A percentile compares a stretch with the other conserved stretches of the same genome.
phyloP scores from a whole-genome alignment of 805 yeast genomes.

The Barnettozyma sp. region DNA sequence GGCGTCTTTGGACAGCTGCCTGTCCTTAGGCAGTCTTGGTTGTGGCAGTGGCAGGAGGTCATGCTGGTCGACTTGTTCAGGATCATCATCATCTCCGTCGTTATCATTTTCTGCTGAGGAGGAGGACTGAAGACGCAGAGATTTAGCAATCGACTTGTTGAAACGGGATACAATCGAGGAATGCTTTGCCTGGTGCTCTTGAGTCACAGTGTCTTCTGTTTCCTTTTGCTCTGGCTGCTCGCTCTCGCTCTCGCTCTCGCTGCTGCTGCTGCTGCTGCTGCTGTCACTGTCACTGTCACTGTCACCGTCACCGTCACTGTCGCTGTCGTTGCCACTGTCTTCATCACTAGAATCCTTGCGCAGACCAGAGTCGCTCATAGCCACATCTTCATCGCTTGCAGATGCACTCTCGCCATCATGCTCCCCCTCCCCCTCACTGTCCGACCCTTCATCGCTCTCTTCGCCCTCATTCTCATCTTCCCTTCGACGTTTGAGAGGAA shows the following conservation, averaged over 20 bases:
- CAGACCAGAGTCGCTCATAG: too few species aligned
- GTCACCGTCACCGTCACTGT: constrained; percentile 20
- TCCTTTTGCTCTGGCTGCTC: constrained; percentile 6
- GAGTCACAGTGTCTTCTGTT: constrained; percentile 17
- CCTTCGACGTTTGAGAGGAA: constrained; percentile 20
- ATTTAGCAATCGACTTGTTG: constrained; percentile 32
- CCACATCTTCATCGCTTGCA: too few species aligned
- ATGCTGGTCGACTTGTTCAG: constrained; percentile 27
- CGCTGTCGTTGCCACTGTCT: constrained; percentile 13
- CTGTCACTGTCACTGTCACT: constrained; percentile 17
- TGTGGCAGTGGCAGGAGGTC: constrained; percentile 77
- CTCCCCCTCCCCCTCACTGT: too few species aligned
- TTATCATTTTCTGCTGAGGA: constrained; percentile 1
- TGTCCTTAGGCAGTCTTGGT: constrained; percentile 59
- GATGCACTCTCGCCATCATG: too few species aligned
- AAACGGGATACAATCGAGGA: constrained; percentile 48
- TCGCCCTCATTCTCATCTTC: constrained; percentile 12
- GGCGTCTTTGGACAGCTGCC: constrained; percentile 29
- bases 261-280: constrained; percentile 13
- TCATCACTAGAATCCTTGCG: too few species aligned
- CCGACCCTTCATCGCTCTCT: constrained; percentile 5
- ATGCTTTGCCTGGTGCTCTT: constrained; percentile 36
- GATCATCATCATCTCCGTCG: constrained; percentile 10
- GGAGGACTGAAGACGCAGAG: constrained; percentile 5
- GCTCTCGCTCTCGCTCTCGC: constrained; percentile 16